Conservation (phyloP, 371 early-diverging fungal genomes). For the Rhizopus microsporus region DNA sequence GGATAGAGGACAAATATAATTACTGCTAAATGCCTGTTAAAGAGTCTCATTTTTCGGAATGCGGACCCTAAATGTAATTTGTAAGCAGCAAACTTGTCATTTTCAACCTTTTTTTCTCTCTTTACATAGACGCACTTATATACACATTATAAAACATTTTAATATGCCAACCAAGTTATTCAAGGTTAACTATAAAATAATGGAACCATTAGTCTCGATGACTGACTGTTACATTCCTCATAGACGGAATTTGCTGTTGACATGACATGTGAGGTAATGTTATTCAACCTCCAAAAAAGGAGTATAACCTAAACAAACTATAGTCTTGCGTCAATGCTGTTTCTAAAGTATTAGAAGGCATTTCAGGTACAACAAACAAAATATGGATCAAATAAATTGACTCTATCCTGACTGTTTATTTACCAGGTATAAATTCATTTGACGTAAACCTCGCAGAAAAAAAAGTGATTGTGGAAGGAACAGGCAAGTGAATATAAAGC, state of each 20-base stretch:
- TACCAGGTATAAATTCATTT: conserved; percentile 51
- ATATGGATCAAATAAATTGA: neutral
- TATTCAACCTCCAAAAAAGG: neutral
- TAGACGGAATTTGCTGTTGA: conserved; percentile 83
- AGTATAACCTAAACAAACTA: neutral
- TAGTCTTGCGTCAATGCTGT: conserved; percentile 70
- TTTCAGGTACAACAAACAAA: conserved; percentile 43
- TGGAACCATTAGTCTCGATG: neutral
- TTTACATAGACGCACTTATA: neutral
- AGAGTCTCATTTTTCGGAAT: neutral
- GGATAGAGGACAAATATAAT: neutral
- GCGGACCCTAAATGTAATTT: neutral
- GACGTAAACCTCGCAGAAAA: conserved; percentile 62
- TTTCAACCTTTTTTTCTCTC: neutral
- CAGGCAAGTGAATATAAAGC: conserved; percentile 35
- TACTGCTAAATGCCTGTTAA: neutral
- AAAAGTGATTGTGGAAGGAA: conserved; percentile 65
- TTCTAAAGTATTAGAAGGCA: conserved; percentile 52
- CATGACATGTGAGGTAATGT: conserved; percentile 68
- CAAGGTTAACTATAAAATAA: conserved; percentile 17
- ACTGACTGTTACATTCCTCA: neutral
- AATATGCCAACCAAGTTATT: conserved; percentile 22
- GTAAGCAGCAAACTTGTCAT: neutral
- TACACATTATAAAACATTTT: neutral
- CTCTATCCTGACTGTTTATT: conserved; percentile 8